A percentile compares a stretch with the other conserved stretches of the same genome.
Evolutionary conservation across 2,329 filamentous ascomycete genomes (phyloP).

Genomic region (Scolecobasidium constrictum): DNA sequence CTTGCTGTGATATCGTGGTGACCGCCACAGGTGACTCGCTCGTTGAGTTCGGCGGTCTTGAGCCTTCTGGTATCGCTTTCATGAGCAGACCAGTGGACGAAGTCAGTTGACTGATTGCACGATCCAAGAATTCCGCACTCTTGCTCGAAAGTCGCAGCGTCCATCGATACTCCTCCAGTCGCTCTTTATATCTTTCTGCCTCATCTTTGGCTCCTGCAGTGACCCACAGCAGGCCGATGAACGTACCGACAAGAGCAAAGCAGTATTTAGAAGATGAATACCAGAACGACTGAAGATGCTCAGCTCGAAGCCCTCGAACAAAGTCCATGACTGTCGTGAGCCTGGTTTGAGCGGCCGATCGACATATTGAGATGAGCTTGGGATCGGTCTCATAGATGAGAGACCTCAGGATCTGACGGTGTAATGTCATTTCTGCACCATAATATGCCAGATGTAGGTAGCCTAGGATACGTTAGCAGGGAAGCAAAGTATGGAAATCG

Average conservation of each 20-base stretch:
- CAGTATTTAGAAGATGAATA: slow-evolving; percentile 33
- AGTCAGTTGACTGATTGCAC: slow-evolving; percentile 20
- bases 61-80: slow-evolving; percentile 14
- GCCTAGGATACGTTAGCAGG: slow-evolving; percentile 16
- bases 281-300: slow-evolving; percentile 37
- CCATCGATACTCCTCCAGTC: slow-evolving; percentile 32
- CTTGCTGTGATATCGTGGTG: neutral
- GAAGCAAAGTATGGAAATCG: too few species aligned
- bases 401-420: slow-evolving; percentile 29
- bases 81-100: slow-evolving; percentile 17
- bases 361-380: slow-evolving; percentile 26
- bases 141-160: slow-evolving; percentile 30
- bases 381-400: slow-evolving; percentile 19
- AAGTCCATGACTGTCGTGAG: slow-evolving; percentile 34
- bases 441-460: slow-evolving; percentile 37
- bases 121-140: slow-evolving; percentile 32
- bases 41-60: neutral
- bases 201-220: slow-evolving; percentile 24
- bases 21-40: neutral
- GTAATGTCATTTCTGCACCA: slow-evolving; percentile 34
- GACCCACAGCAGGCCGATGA: slow-evolving; percentile 28
- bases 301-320: slow-evolving; percentile 31
- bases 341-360: slow-evolving; percentile 30
- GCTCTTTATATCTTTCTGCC: slow-evolving; percentile 22
- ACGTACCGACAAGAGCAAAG: slow-evolving; percentile 30